A percentile compares a stretch with the other conserved stretches of the same genome.
These are phyloP conservation scores for Pichia thaimueangensis DNA, from an alignment of 805 yeast species.

Conservation along the genomic window DNA sequence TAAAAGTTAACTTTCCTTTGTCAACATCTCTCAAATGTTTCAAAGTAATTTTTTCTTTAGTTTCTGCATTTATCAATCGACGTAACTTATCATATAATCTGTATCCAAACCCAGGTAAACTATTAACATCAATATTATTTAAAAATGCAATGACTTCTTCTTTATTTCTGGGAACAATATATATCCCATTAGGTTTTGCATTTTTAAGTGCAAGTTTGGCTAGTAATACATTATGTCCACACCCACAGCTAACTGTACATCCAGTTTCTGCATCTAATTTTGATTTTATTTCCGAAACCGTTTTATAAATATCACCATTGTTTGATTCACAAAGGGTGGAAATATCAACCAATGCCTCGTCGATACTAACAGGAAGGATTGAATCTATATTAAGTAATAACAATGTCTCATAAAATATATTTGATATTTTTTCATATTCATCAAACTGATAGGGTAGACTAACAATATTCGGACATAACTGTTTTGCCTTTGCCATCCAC, in stretches of 20 bases:
- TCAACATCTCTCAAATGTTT: slow-evolving; percentile 33
- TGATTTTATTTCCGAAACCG: slow-evolving; percentile 34
- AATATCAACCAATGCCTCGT: slow-evolving; percentile 80
- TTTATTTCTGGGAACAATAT: slow-evolving; percentile 27
- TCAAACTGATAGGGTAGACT: slow-evolving; percentile 69
- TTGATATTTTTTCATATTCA: slow-evolving; percentile 61
- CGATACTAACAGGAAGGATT: slow-evolving; percentile 81
- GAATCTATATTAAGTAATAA: slow-evolving; percentile 38
- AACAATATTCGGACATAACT: slow-evolving; percentile 54
- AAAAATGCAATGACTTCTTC: slow-evolving; percentile 30
- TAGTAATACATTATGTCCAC: slow-evolving; percentile 62
- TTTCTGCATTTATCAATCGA: slow-evolving; percentile 17
- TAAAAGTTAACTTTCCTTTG: slow-evolving; percentile 31
- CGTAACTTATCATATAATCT: slow-evolving; percentile 43
- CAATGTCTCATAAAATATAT: slow-evolving; percentile 56
- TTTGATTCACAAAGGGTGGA: slow-evolving; percentile 21
- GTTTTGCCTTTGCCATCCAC: slow-evolving; percentile 72
- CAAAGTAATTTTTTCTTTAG: slow-evolving; percentile 26
- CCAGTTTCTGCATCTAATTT: slow-evolving; percentile 39
- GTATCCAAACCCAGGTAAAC: slow-evolving; percentile 60
- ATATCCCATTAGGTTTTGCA: slow-evolving; percentile 78
- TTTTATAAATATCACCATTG: slow-evolving; percentile 16
- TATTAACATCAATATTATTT: slow-evolving; percentile 31
- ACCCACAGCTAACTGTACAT: slow-evolving; percentile 77
- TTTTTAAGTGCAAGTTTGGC: slow-evolving; percentile 67